Evolutionary conservation across 257 asterid genomes (phyloP).

Genomic region (Solanum bukasovii): DNA sequence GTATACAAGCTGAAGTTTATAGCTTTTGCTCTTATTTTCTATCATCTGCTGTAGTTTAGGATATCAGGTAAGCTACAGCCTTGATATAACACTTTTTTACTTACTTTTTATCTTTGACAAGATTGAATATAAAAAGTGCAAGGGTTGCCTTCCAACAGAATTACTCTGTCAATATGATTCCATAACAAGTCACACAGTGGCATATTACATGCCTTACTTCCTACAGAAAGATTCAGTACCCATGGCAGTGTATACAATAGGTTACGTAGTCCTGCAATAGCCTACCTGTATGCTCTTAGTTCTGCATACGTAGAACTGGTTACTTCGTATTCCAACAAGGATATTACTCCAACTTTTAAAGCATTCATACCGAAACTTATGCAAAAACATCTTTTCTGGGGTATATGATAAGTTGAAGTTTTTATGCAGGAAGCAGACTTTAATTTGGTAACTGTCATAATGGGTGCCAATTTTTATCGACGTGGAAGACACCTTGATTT

Average conservation of each 20-base stretch:
- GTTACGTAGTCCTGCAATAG: not conserved
- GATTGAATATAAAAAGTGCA: not conserved
- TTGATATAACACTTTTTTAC: not conserved
- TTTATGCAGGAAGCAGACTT: slow-evolving; percentile 56
- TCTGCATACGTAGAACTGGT: not conserved
- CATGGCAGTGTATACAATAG: not conserved
- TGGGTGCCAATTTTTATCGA: slow-evolving; percentile 54
- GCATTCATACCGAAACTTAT: not conserved
- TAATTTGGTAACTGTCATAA: slow-evolving; percentile 47
- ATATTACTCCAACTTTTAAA: not conserved
- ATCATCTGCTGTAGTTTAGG: not conserved
- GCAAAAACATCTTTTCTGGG: not conserved
- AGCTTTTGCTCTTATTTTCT: not conserved
- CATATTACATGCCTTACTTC: not conserved
- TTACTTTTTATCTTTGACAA: not conserved
- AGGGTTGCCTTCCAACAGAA: not conserved
- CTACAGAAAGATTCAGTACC: not conserved
- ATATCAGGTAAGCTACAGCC: not conserved
- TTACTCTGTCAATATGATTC: not conserved
- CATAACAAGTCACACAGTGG: not conserved
- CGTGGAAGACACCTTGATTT: slow-evolving; percentile 54
- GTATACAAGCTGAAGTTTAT: not conserved
- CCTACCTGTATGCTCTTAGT: not conserved
- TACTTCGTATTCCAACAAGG: not conserved
- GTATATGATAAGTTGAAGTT: not conserved